Percentiles rank a stretch among this genome's conserved stretches.
phyloP scores from a whole-genome alignment of 2,329 filamentous ascomycete genomes.

The Furcasterigmium furcatum region DNA sequence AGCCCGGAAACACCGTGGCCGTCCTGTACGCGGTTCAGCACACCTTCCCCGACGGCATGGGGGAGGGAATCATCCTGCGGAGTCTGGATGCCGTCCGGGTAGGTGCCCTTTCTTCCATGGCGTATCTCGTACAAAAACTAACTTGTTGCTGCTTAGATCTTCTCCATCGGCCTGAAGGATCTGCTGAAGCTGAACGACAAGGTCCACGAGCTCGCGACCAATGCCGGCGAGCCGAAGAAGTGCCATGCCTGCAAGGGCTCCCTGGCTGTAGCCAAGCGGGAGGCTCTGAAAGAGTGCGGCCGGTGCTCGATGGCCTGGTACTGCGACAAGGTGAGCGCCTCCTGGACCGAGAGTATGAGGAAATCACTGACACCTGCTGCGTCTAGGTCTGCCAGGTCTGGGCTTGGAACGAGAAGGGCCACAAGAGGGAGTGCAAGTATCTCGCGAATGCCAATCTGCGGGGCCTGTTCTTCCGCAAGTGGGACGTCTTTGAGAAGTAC shows the following conservation, averaged over 20 bases:
- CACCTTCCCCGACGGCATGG: neutral
- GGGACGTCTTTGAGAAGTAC: no score
- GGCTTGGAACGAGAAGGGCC: conserved; percentile 1
- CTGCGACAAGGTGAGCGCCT: conserved; percentile 10
- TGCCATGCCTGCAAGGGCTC: conserved; percentile 15
- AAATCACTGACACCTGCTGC: no score
- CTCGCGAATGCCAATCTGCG: no score
- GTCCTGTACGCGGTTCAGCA: conserved; percentile 9
- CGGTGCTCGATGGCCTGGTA: conserved; percentile 13
- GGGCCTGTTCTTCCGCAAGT: no score
- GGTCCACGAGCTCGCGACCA: conserved; percentile 1
- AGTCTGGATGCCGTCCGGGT: no score
- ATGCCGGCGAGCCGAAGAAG: neutral
- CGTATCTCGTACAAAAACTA: no score
- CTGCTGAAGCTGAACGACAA: conserved; percentile 12
- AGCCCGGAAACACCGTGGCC: conserved; percentile 4
- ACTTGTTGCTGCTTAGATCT: conserved; percentile 1
- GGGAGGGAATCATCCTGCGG: neutral
- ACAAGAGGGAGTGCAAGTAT: conserved; percentile 11
- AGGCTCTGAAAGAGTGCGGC: conserved; percentile 6
- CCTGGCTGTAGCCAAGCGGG: no score
- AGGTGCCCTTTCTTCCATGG: no score
- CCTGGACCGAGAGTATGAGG: no score
- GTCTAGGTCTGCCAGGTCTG: neutral
- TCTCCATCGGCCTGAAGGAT: conserved; percentile 3